Base-by-base conservation (phyloP, 352 stramenopile genomes). In the Proteromonas lacertae region DNA sequence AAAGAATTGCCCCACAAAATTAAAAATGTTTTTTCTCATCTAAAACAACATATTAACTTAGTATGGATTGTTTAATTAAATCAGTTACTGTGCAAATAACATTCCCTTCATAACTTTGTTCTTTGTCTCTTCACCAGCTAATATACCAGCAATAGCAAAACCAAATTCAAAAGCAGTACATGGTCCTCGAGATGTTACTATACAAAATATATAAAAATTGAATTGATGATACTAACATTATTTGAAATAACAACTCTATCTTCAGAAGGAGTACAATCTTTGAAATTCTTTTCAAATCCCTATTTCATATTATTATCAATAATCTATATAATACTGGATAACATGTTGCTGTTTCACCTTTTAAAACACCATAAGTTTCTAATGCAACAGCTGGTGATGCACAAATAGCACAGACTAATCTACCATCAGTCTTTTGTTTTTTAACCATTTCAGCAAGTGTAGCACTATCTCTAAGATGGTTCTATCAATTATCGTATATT, bases 301-400 rank as follows among this genome's bases (percentile, higher is more conserved):
- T 31, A 31, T 13, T 25, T n/a, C n/a, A n/a, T n/a, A n/a, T n/a
- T n/a, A n/a, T n/a, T n/a, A n/a, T n/a, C n/a, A n/a, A n/a, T n/a
- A n/a, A n/a, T n/a, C n/a, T n/a, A 18, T 13, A n/a, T 12, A 3
- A 7, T 2, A 25, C 46, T 13, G 52, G 52, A 33, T 60, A 55
- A 32, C 55, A 61, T 1, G 58, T 68, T 17, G 51, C 57, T 1
- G 30, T n/a, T 16, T 36, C 26, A 16, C 42, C 50, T 9, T 52
- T 38, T 7, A 68, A 40, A 4, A 67, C 22, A 26, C 52, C 45
- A 26, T 58, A 45, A 25, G 46, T 23, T 38, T 47, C 42, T 4
- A 68, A 47, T 2, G 65, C 53, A 23, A 65, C 52, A 10, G 57
- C 54, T 2, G 58, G 58, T 23, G 55, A 39, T 2, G 58, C 58